Base-by-base conservation (phyloP, 2,329 filamentous ascomycete genomes). In the Ilyonectria mors-panacis region DNA sequence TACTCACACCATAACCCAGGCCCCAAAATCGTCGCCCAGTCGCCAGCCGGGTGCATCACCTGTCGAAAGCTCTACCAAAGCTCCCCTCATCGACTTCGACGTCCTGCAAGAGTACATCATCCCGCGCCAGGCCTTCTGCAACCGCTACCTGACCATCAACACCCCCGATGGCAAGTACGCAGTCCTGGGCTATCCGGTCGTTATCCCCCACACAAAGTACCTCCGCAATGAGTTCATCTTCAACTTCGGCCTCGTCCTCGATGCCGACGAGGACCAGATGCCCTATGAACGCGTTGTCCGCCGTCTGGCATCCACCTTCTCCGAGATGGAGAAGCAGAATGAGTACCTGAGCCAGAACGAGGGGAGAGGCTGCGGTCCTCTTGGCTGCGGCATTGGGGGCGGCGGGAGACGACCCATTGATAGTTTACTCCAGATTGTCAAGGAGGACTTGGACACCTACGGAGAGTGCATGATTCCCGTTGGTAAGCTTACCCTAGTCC, bases 391-490 rank as follows among this genome's bases (percentile, higher is more conserved):
- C 10, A 35, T 19, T 33, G 30, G 28, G 77, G 83, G 79, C 15
- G 81, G 83, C 37, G 81, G 81, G 80, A 76, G 92, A 84, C 83
- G 93, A 80, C 84, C 88, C 4, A 97, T 97, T 76, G 93, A 95
- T 83, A 94, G 93, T 72, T 82, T 99, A 72, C 86, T 98, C 73
- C 94, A 92, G 81, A 92, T 92, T 68, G 87, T 93, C 65, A 91
- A 91, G 77, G 90, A 98, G 81, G 95, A 99, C 78, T 79, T 99
- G 73, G 98, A 98, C 78, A 97, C 97, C 75, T 99, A 98, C 77
- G 95, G 94, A 77, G 96, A 99, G 83, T 97, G 95, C 86, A 97
- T 97, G 95, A 97, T 98, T 76, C 95, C 95, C 0, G 95, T 98
- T 70, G 93, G 93, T 95, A 83, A 70, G 88, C 84, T 17, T 45